Conservation (phyloP, 2,329 filamentous ascomycete species). For the Talaromyces pinophilus region DNA sequence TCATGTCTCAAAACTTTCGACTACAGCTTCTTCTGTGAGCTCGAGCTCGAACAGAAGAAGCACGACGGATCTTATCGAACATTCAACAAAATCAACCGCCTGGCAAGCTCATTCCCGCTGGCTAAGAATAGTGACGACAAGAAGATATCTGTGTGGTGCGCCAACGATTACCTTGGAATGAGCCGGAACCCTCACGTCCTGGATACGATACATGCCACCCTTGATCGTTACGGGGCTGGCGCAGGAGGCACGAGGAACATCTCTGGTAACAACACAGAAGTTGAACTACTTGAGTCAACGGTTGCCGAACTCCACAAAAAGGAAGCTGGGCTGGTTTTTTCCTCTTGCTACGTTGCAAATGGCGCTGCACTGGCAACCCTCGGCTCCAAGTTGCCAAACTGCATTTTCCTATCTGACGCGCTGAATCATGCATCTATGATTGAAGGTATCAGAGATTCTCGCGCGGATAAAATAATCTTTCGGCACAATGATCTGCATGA, state of each 20-base stretch:
- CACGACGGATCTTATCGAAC: too few species aligned
- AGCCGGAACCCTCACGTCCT: too few species aligned
- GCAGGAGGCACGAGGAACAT: constrained; percentile 97
- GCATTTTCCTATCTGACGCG: constrained; percentile 96
- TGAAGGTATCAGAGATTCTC: constrained; percentile 95
- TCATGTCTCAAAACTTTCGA: too few species aligned
- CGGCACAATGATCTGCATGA: constrained; percentile 97
- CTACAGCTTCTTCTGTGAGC: too few species aligned
- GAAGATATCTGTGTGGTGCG: too few species aligned
- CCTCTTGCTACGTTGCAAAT: constrained; percentile 97
- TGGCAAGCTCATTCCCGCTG: too few species aligned
- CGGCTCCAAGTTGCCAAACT: constrained; percentile 91
- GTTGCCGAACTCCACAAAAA: constrained; percentile 88
- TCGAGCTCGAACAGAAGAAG: too few species aligned
- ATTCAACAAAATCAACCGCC: too few species aligned
- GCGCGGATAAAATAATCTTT: constrained; percentile 96
- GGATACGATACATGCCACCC: too few species aligned
- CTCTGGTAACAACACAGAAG: constrained; percentile 95
- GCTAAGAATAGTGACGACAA: too few species aligned
- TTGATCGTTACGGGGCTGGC: constrained; percentile 73
- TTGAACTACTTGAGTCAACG: constrained; percentile 77
- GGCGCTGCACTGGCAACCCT: constrained; percentile 94
- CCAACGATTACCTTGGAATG: too few species aligned
- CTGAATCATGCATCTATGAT: constrained; percentile 99
- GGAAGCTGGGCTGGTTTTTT: constrained; percentile 89